Conservation (phyloP, 2,329 filamentous ascomycete species). For the Diaporthe nobilis region DNA sequence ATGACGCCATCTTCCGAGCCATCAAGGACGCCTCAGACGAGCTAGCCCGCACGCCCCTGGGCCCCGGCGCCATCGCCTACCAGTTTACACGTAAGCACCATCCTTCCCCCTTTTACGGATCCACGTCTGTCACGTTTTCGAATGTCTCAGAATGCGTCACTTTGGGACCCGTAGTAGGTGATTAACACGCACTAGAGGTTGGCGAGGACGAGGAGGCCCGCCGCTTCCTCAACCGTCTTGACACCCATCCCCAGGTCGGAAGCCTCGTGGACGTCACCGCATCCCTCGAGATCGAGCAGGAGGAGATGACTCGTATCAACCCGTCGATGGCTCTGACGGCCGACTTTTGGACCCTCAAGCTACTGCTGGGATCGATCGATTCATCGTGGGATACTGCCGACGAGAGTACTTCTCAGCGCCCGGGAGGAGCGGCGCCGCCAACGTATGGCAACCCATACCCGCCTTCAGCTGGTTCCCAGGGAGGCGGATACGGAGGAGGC, state of each 20-base stretch:
- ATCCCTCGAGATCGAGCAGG: conserved; percentile 17
- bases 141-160: too few relatives aligned
- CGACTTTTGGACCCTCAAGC: conserved; percentile 21
- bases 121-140: too few relatives aligned
- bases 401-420: neutral
- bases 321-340: neutral
- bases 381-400: neutral
- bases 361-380: neutral
- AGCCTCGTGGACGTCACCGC: conserved; percentile 5
- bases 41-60: conserved; percentile 11
- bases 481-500: neutral
- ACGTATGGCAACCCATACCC: neutral
- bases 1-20: conserved; percentile 10
- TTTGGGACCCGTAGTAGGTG: too few relatives aligned
- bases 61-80: conserved; percentile 8
- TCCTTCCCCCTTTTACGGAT: too few relatives aligned
- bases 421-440: neutral
- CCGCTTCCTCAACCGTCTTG: conserved; percentile 18
- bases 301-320: conserved; percentile 15
- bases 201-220: conserved; percentile 22
- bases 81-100: conserved; percentile 2
- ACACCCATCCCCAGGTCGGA: conserved; percentile 10
- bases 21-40: conserved; percentile 9
- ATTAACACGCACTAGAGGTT: neutral
- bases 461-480: neutral